phyloP scores from a whole-genome alignment of 495 filamentous ascomycete species.

The Penicillium salamii region DNA sequence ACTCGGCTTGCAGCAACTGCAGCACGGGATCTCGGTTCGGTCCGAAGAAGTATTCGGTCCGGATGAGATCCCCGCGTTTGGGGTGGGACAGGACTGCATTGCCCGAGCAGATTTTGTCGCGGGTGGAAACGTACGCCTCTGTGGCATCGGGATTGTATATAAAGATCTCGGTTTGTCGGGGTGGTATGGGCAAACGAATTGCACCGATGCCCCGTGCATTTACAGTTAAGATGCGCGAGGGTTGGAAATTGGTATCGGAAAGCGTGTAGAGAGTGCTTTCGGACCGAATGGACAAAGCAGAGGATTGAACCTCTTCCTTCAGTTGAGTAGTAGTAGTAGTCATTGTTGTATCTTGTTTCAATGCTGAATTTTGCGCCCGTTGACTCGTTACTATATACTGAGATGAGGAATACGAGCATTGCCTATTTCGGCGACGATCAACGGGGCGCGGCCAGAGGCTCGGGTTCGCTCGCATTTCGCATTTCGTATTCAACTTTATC shows the following conservation, averaged over 20 bases:
- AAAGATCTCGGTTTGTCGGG: conserved; percentile 40
- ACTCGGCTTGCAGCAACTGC: conserved; percentile 16
- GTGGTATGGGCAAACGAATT: conserved; percentile 43
- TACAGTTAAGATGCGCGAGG: conserved; percentile 36
- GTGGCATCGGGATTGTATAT: conserved; percentile 37
- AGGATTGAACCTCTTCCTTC: conserved; percentile 9
- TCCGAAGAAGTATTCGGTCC: conserved; percentile 50
- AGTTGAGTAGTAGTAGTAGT: conserved; percentile 3
- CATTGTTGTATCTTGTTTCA: conserved; percentile 3
- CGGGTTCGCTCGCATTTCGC: background rate
- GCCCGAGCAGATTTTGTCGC: conserved; percentile 41
- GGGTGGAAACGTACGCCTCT: conserved; percentile 40
- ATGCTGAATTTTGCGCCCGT: too few species aligned
- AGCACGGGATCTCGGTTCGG: conserved; percentile 36
- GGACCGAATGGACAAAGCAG: conserved; percentile 7
- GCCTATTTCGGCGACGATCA: conserved; percentile 15
- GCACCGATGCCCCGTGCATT: conserved; percentile 41
- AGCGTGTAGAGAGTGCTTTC: conserved; percentile 10
- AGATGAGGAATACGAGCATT: conserved; percentile 20
- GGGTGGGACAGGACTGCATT: conserved; percentile 29
- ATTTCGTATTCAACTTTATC: conserved; percentile 2
- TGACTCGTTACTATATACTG: too few species aligned
- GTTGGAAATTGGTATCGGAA: conserved; percentile 7
- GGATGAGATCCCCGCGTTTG: conserved; percentile 25
- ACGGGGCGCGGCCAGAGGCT: background rate